These are phyloP conservation scores for Barnettozyma hawaiiensis DNA, from an alignment of 1,139 yeast genomes.

Conservation along the genomic window DNA sequence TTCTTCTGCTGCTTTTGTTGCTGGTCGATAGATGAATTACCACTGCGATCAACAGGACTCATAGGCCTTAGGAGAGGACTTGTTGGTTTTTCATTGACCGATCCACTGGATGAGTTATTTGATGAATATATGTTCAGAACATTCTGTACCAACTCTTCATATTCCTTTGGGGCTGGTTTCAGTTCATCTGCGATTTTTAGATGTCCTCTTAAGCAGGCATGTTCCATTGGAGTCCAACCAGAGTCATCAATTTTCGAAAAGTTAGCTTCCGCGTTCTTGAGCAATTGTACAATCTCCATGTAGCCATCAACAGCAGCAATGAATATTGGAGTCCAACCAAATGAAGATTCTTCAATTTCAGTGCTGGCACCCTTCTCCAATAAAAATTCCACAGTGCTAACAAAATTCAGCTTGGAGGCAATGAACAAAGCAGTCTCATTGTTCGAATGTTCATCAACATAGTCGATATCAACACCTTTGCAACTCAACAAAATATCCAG, in stretches of 20 bases:
- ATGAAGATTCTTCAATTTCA: slow-evolving; percentile 70
- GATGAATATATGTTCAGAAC: slow-evolving; percentile 7
- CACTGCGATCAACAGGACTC: slow-evolving; percentile 1
- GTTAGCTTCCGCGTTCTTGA: slow-evolving; percentile 50
- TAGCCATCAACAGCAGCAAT: slow-evolving; percentile 88
- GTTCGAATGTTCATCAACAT: slow-evolving; percentile 47
- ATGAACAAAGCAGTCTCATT: slow-evolving; percentile 80
- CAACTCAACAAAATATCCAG: slow-evolving; percentile 49
- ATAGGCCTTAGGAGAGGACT: neutral
- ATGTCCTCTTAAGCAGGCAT: slow-evolving; percentile 89
- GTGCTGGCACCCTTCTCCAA: slow-evolving; percentile 60
- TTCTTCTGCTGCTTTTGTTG: slow-evolving; percentile 11
- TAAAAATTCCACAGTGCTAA: slow-evolving; percentile 50
- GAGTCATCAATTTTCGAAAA: slow-evolving; percentile 65
- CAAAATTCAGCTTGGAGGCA: slow-evolving; percentile 62
- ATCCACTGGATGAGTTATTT: slow-evolving; percentile 11
- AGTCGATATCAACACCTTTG: slow-evolving; percentile 61
- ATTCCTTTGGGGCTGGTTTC: slow-evolving; percentile 24
- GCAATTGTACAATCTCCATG: slow-evolving; percentile 46
- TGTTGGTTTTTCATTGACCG: slow-evolving; percentile 6
- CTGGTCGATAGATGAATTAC: slow-evolving; percentile 35
- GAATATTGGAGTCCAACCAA: slow-evolving; percentile 95
- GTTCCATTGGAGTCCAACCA: slow-evolving; percentile 98
- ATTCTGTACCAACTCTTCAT: slow-evolving; percentile 13
- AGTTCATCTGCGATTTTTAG: slow-evolving; percentile 60